These are phyloP conservation scores for Mimosa bimucronata DNA, from an alignment of 306 rosid genomes.

Conservation along the genomic window DNA sequence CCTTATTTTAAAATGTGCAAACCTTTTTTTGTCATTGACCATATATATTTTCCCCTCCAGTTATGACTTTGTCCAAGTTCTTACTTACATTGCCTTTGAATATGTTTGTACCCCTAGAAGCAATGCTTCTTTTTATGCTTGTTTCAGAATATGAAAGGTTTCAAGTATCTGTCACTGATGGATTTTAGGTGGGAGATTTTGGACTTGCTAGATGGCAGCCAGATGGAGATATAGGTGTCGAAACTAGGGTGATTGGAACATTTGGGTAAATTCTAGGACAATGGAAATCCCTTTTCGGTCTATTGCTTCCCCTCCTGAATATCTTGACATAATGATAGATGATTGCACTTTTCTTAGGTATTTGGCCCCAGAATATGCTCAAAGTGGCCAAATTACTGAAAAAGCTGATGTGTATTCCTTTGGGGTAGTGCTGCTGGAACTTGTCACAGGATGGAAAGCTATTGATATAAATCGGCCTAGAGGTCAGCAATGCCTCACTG, in stretches of 20 bases:
- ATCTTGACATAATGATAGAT: constrained; percentile 13
- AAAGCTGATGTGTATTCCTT: constrained; percentile 96
- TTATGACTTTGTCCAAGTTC: not conserved
- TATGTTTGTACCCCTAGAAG: not conserved
- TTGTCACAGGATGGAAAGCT: constrained; percentile 91
- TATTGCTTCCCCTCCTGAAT: not conserved
- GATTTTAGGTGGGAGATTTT: constrained; percentile 94
- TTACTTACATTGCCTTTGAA: not conserved
- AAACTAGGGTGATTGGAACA: constrained; percentile 93
- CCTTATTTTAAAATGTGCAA: not conserved
- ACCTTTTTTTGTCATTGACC: constrained; percentile 23
- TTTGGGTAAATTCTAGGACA: constrained; percentile 64
- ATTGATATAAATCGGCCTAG: constrained; percentile 75
- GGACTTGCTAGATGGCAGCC: constrained; percentile 99
- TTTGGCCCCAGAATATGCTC: constrained; percentile 97
- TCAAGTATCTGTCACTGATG: constrained; percentile 30
- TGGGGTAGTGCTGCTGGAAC: constrained; percentile 87
- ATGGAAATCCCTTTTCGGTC: constrained; percentile 10
- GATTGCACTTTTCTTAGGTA: constrained; percentile 54
- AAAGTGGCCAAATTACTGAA: constrained; percentile 96
- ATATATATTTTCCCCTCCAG: not conserved
- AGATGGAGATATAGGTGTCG: constrained; percentile 86
- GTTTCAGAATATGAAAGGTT: constrained; percentile 26
- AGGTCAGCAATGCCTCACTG: constrained; percentile 96
- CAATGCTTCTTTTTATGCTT: constrained; percentile 20